phyloP scores from a whole-genome alignment of 106 monocot genomes.

The Cymbidium sinense region DNA sequence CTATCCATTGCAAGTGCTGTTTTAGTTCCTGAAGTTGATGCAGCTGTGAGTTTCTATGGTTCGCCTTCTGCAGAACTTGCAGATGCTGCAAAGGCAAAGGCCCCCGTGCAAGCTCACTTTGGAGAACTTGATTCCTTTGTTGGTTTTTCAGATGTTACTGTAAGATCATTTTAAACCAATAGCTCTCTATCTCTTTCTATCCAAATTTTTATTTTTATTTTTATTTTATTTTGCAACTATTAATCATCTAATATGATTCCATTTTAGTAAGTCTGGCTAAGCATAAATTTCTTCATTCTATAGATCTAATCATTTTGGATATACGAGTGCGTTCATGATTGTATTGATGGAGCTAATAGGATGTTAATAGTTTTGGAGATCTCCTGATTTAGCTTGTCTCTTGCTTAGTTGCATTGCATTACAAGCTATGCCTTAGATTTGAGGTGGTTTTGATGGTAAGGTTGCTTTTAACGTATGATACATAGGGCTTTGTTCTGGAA shows the following conservation, averaged over 20 bases:
- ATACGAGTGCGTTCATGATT: not conserved
- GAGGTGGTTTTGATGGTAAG: too few relatives aligned
- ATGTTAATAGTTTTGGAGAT: not conserved
- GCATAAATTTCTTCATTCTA: not conserved
- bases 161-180: conserved; percentile 30
- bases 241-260: not conserved
- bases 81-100: conserved; percentile 65
- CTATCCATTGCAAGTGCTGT: conserved; percentile 81
- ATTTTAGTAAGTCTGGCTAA: not conserved
- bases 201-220: not conserved
- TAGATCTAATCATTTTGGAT: not conserved
- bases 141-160: conserved; percentile 84
- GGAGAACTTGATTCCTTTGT: conserved; percentile 78
- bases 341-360: not conserved
- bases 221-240: not conserved
- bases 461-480: not conserved
- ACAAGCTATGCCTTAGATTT: too few relatives aligned
- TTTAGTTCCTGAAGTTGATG: conserved; percentile 87
- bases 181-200: not conserved
- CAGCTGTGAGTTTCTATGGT: conserved; percentile 89
- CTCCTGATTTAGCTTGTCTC: not conserved
- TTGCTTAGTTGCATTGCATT: too few relatives aligned
- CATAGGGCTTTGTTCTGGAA: not conserved
- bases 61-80: conserved; percentile 73
- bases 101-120: conserved; percentile 92